Percentiles rank a stretch among this genome's conserved stretches.
phyloP scores from a whole-genome alignment of 108 stramenopile genomes.

The Nitzschia palea region DNA sequence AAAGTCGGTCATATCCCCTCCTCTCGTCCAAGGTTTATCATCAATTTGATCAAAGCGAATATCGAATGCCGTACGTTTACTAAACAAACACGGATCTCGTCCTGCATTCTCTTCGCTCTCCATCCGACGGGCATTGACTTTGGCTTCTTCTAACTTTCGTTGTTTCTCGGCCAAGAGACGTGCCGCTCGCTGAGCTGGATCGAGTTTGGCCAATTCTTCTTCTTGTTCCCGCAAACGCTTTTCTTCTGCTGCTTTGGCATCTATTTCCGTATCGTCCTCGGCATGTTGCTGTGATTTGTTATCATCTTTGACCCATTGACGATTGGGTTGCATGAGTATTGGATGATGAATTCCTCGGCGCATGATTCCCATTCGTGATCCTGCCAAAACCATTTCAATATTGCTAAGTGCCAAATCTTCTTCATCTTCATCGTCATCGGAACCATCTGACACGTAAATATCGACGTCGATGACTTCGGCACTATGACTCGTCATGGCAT shows the following conservation, averaged over 20 bases:
- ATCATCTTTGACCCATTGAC: conserved; percentile 67
- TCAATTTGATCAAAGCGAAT: conserved; percentile 93
- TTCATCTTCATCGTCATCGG: conserved; percentile 33
- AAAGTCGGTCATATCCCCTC: conserved; percentile 75
- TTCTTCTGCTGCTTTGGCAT: conserved; percentile 25
- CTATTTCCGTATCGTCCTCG: conserved; percentile 22
- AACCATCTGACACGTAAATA: conserved; percentile 75
- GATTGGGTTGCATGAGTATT: conserved; percentile 57
- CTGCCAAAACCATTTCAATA: conserved; percentile 64
- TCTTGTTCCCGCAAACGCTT: conserved; percentile 23
- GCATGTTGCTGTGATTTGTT: conserved; percentile 9
- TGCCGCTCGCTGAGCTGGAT: conserved; percentile 77
- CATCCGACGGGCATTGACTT: conserved; percentile 54
- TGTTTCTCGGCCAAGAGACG: conserved; percentile 67
- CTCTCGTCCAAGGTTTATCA: conserved; percentile 86
- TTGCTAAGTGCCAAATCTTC: conserved; percentile 14
- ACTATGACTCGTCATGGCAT: conserved; percentile 74
- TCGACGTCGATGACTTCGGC: conserved; percentile 79
- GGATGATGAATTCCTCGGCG: conserved; percentile 58
- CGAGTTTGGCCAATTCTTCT: conserved; percentile 67
- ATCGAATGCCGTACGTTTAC: conserved; percentile 89
- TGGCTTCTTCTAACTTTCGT: conserved; percentile 79
- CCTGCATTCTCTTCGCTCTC: conserved; percentile 91
- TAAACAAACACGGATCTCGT: conserved; percentile 85
- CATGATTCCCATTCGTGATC: conserved; percentile 85